Evolutionary conservation across 2,329 filamentous ascomycete species (phyloP), one percentile per base, ranked within the genome.

Genomic region (Bipolaris zeicola): DNA sequence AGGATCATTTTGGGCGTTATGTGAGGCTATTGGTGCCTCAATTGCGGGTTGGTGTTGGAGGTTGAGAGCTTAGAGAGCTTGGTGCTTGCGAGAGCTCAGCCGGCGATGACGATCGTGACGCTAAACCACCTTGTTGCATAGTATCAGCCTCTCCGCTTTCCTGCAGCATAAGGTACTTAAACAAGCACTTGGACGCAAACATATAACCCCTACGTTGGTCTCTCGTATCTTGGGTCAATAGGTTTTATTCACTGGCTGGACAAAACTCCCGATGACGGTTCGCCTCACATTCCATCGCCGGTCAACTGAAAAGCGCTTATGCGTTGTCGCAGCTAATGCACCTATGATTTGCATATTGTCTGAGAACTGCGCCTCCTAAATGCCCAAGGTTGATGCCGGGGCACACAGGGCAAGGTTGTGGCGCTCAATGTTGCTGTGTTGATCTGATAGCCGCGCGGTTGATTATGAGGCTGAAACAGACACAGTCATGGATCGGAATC

Each of bases 1-100:
- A 66, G 33, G 36, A 67, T 64, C 61, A 64, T 71, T 6, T 36
- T 58, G 33, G 8, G 5, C 1, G 14, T 34, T 42, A 6, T 18
- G 16, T 14, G 20, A 48, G 41, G 39, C 51, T 45, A 45, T 45
- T 58, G 52, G 10, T 38, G 20, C 26, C 42, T 28, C 42, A 31
- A 44, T 44, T 44, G 26, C n/a, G 10, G n/a, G 43, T n/a, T 14
- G n/a, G 36, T 46, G 33, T 38, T 8, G 39, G 24, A 42, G 14
- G 16, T 16, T 26, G 5, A 26, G 13, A 31, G 10, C 11, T 24
- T 36, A 14, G 39, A 39, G 20, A 50, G 39, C 39, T 39, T n/a
- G 33, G 46, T 31, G 41, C n/a, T 50, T 31, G 18, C 39, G 10
- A 18, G 22, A 58, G 55, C 57, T 63, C 33, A 37, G 31, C 31